A percentile compares a stretch with the other conserved stretches of the same genome.
Evolutionary conservation across 208 protist genomes (phyloP).

Genomic region (Trypanosoma melophagium): DNA sequence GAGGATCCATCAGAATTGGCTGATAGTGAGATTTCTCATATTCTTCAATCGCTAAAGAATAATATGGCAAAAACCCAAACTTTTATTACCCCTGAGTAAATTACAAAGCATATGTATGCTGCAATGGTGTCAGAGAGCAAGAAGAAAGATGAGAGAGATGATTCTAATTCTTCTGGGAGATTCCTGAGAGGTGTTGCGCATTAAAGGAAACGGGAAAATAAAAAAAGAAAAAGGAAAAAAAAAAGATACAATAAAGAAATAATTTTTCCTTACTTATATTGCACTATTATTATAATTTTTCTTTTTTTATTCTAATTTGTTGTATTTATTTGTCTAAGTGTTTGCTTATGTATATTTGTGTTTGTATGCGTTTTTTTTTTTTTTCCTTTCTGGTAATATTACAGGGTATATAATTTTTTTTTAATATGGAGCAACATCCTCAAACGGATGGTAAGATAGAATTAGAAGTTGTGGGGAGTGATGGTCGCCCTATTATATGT

Average conservation of each 20-base stretch:
- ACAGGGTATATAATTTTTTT: not conserved
- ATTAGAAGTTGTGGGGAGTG: conserved; percentile 61
- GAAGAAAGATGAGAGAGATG: not conserved
- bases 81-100: not conserved
- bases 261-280: not conserved
- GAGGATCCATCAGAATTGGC: conserved; percentile 54
- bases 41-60: conserved; percentile 14
- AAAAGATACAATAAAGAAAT: conserved; percentile 1
- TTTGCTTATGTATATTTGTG: conserved; percentile 7
- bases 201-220: not conserved
- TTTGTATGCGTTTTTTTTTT: not conserved
- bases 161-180: not conserved
- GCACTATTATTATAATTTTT: not conserved
- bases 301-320: not conserved
- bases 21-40: conserved; percentile 58
- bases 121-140: no score
- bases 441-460: conserved; percentile 39
- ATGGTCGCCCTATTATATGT: conserved; percentile 48
- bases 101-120: no score
- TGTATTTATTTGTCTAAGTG: not conserved
- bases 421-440: conserved; percentile 2
- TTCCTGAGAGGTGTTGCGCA: not conserved
- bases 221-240: not conserved
- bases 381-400: not conserved
- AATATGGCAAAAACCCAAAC: not conserved